phyloP scores from a whole-genome alignment of 164 flowering plant species.

The Nelumbo lutea region DNA sequence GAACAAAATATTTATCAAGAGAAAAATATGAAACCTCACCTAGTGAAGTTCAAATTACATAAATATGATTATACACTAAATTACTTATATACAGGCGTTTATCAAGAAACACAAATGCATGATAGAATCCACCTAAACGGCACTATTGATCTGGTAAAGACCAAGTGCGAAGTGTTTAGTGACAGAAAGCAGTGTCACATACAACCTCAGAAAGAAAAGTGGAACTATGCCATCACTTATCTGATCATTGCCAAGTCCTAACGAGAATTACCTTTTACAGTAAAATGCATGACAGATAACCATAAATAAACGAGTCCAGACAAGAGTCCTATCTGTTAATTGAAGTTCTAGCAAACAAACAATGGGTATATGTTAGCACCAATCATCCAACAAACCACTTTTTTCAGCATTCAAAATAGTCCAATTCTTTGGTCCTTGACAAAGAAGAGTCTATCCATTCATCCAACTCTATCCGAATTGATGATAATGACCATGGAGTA shows the following conservation, averaged over 20 bases:
- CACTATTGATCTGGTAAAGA: no score
- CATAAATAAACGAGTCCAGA: not conserved
- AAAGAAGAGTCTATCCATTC: not conserved
- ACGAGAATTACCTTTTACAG: conserved; percentile 5
- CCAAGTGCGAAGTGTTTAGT: no score
- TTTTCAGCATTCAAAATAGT: not conserved
- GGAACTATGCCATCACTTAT: not conserved
- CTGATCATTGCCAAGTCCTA: not conserved
- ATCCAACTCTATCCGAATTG: not conserved
- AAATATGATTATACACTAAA: no score
- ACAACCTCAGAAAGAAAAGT: no score
- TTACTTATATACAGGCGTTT: no score
- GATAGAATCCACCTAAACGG: no score
- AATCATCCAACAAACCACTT: not conserved
- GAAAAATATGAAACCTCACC: no score
- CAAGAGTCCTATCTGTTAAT: not conserved
- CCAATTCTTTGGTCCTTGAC: not conserved
- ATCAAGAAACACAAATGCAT: no score
- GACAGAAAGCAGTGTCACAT: no score
- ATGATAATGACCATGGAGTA: not conserved
- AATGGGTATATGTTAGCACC: not conserved
- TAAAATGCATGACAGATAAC: conserved; percentile 4
- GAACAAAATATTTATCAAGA: no score
- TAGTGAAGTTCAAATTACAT: no score
- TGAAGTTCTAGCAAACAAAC: not conserved